Base-by-base conservation (phyloP, 1,139 yeast genomes). In the Protomyces pachydermus region DNA sequence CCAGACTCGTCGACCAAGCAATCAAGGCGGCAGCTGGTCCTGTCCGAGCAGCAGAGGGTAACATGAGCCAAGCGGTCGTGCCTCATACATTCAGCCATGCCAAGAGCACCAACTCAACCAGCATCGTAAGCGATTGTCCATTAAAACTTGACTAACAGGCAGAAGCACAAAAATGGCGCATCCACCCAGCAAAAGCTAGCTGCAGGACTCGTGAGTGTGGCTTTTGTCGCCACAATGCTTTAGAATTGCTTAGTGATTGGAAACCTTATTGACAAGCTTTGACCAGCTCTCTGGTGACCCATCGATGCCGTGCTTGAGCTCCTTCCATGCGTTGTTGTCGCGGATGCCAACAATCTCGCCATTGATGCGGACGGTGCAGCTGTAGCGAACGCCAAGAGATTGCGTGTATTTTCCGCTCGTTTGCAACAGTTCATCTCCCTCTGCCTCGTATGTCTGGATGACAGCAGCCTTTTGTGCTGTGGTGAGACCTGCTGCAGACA, bases 221-320 rank as follows among this genome's bases (percentile, higher is more conserved):
- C 48, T 10, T 12, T 42, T 18, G 48, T 42, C 5, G 48, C 23
- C 12, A 20, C 48, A 10, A n/a, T 42, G 48, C 23, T 42, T 16
- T 42, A 42, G 48, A 42, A 10, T 18, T 16, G 8, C 25, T 42
- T 42, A 42, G 20, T n/a, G 23, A 42, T 16, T 6, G 14, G 23
- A 16, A 4, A 16, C 12, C 5, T 20, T 42, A 18, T 56, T 45
- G 35, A 56, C 23, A 38, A 18, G 46, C 14, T 14, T 39, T 20
- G 45, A 42, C 60, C 60, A 56, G 10, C 60, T 51, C 16, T 45
- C 54, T 20, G 50, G 53, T 18, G 54, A 46, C 16, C 60, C 60
- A 56, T 56, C 60, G 35, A 39, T 45, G 18, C 46, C 46, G 18
- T 16, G 45, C 14, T 8, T 28, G 45, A 56, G n/a, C 37, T 56